Base-by-base conservation (phyloP, 768 basidiomycete genomes). In the Suillus bovinus region DNA sequence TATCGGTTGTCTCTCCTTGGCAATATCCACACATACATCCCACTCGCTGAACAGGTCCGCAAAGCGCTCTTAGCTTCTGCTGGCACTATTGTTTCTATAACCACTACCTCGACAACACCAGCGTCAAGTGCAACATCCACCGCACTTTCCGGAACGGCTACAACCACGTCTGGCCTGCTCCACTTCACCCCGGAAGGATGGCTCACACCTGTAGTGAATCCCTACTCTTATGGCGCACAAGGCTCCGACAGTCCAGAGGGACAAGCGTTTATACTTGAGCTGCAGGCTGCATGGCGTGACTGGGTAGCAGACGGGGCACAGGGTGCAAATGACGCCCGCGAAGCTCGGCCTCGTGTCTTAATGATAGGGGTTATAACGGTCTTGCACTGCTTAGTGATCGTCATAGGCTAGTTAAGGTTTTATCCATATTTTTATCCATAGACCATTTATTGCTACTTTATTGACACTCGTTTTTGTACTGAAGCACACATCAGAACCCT, bases 201-300 rank as follows among this genome's bases (percentile, higher is more conserved):
- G 86, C 74, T 93, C 29, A 79, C 77, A 6, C 90, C 90, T 6
- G 91, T 94, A 20, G 90, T 90, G 4, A 79, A 96, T 69, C 93
- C 94, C 0, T 71, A 88, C 59, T 71, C 77, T 2, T 87, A 80
- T 67, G 76, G 78, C 0, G 13, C 64, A 2, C 61, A 82, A 63
- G 88, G 89, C 0, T 62, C 73, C 0, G 24, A 84, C 22, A 90
- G 89, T 63, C 84, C 93, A 2, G 94, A 96, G 72, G 87, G 81
- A 0, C 82, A 95, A 76, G 90, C 89, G 8, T 96, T 96, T 72
- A 84, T 90, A 13, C 72, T 95, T 6, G 80, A 87, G 69, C 80
- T 94, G 75, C 80, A 93, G 62, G 83, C 90, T 0, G 89, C 90
- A 5, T 91, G 86, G 80, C 77, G 81, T 49, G 93, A 93, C 66